These are phyloP conservation scores for Pichia sp. DNA, from an alignment of 1,139 yeast genomes.

Conservation along the genomic window DNA sequence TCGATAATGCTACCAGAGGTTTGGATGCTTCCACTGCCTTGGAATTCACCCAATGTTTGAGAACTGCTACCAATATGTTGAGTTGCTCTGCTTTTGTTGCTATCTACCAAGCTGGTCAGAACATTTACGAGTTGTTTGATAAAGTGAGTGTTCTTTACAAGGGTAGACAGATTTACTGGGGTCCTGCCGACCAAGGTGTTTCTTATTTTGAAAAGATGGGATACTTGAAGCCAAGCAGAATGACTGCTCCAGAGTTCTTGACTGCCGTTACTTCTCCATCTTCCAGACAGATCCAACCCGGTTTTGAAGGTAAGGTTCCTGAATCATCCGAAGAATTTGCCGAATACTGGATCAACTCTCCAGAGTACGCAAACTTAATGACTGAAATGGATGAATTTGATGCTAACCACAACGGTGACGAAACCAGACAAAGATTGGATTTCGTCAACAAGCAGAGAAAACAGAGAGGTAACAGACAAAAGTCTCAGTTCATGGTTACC, in stretches of 20 bases:
- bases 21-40: conserved; percentile 67
- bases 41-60: conserved; percentile 15
- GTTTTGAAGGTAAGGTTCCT: conserved; percentile 40
- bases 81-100: conserved; percentile 67
- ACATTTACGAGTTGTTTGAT: conserved; percentile 70
- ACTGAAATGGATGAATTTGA: conserved; percentile 33
- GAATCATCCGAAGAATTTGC: conserved; percentile 44
- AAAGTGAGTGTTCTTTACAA: conserved; percentile 68
- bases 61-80: conserved; percentile 36
- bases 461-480: conserved; percentile 32
- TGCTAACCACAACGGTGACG: conserved; percentile 24
- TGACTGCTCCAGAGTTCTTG: conserved; percentile 57
- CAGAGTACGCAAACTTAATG: conserved; percentile 32
- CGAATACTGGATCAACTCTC: conserved; percentile 43
- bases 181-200: conserved; percentile 56
- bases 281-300: conserved; percentile 38
- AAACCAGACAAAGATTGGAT: conserved; percentile 35
- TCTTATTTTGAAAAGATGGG: conserved; percentile 63
- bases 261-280: conserved; percentile 58
- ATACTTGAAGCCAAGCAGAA: conserved; percentile 67
- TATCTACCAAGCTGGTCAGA: conserved; percentile 77
- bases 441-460: conserved; percentile 36
- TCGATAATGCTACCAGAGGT: conserved; percentile 75
- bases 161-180: conserved; percentile 75
- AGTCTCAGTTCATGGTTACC: conserved; percentile 43